Evolutionary conservation across 2,329 filamentous ascomycete species (phyloP).

Genomic region (Cladophialophora bantiana): DNA sequence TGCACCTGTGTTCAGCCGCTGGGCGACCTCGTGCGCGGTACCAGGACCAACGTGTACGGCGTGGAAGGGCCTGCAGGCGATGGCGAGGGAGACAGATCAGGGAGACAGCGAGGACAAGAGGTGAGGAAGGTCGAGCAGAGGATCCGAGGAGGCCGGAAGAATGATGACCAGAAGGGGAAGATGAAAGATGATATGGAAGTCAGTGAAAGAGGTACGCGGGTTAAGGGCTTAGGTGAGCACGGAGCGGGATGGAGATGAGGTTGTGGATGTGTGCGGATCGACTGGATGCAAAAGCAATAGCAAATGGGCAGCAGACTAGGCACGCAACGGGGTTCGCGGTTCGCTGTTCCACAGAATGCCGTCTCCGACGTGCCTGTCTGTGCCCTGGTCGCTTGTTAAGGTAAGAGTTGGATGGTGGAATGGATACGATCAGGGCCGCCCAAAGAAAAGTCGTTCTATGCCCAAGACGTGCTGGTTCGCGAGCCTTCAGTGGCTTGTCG

Average conservation of each 20-base stretch:
- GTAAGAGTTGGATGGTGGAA: conserved; percentile 2
- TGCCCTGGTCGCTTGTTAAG: conserved; percentile 3
- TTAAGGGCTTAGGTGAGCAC: conserved; percentile 37
- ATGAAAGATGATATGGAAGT: conserved; percentile 22
- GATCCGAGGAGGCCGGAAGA: conserved; percentile 31
- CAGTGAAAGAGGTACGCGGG: conserved; percentile 22
- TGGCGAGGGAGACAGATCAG: conserved; percentile 17
- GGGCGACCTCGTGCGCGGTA: not conserved
- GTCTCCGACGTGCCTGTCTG: not conserved
- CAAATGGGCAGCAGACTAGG: conserved; percentile 16
- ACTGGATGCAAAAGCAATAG: conserved; percentile 14
- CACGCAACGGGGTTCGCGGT: conserved; percentile 8
- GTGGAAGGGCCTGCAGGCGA: conserved; percentile 12
- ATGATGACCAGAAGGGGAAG: conserved; percentile 23
- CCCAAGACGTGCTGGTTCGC: conserved; percentile 13
- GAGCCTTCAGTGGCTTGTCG: conserved; percentile 16
- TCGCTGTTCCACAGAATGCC: conserved; percentile 8
- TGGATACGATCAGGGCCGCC: conserved; percentile 16
- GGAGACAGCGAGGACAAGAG: conserved; percentile 19
- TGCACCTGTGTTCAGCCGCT: conserved; percentile 20
- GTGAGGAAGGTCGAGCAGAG: conserved; percentile 23
- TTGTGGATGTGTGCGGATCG: conserved; percentile 35
- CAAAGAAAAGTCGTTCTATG: conserved; percentile 14
- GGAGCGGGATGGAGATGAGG: conserved; percentile 20
- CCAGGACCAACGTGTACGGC: not conserved